Evolutionary conservation across 1,284 basidiomycete genomes (phyloP), one percentile per base, ranked within the genome.

Genomic region (Stygiomarasmius scandens): DNA sequence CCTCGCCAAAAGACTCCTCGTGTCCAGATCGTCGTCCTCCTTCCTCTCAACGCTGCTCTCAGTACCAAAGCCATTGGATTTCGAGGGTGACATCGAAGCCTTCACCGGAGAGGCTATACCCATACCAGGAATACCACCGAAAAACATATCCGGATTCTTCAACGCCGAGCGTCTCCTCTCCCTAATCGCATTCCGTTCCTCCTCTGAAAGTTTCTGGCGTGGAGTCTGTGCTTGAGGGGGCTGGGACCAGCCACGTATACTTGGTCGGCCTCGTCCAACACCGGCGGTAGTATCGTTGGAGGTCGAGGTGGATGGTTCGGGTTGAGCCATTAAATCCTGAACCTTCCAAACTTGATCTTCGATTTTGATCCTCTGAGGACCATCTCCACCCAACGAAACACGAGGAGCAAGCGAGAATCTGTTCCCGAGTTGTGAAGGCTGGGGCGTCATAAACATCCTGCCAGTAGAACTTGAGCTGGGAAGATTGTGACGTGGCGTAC

Each of bases 311-410:
- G 38, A 19, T 20, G 50, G 23, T 23, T 55, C 29, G n/a, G 58
- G 45, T 11, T 80, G 79, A 2, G 84, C 71, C 11, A 81, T 74
- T 27, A 85, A 77, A 56, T 86, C 85, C 50, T 69, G 71, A 9
- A 85, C 77, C 56, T 73, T 77, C 84, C 83, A 86, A 16, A 79
- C 74, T 38, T 78, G 73, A 38, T 79, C 74, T 29, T 83, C 77
- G 1, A 81, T 63, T 9, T 78, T 69, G 3, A 85, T 74, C 11
- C 44, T 41, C 36, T 77, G 72, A 2, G 81, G 73, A 36, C 78
- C 80, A 1, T 71, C 74, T 6, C 71, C 70, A 3, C 73, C 76
- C 20, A 78, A 61, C 1, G 77, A 77, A 52, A 70, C 70, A 49
- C 78, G 48, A 32, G 54, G 43, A 43, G 45, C 34, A n/a, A n/a